phyloP scores from a whole-genome alignment of 1,284 basidiomycete genomes.

The Irpex rosettiformis region DNA sequence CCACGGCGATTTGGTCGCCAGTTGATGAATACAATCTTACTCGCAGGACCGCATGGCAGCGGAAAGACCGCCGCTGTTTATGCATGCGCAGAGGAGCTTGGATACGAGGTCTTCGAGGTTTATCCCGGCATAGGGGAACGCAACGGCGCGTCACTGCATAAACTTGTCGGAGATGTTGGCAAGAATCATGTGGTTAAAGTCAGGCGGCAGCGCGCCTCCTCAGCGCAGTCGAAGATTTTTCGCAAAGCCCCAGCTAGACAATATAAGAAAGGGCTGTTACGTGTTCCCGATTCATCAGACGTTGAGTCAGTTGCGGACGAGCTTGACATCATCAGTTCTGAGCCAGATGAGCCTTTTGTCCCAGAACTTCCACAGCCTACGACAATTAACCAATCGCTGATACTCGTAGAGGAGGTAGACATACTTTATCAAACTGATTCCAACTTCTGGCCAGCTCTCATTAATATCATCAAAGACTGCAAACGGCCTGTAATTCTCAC shows the following conservation, averaged over 20 bases:
- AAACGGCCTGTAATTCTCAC: constrained; percentile 87
- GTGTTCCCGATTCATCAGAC: constrained; percentile 4
- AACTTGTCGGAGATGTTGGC: constrained; percentile 88
- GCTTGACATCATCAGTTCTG: background rate
- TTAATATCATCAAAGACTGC: constrained; percentile 77
- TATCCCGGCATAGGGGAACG: constrained; percentile 93
- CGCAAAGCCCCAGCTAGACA: constrained; percentile 9
- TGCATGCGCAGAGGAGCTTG: constrained; percentile 89
- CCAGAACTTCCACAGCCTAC: background rate
- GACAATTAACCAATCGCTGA: constrained; percentile 66
- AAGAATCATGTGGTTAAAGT: constrained; percentile 81
- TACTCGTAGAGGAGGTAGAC: constrained; percentile 97
- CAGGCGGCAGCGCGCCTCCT: constrained; percentile 20
- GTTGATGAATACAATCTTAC: constrained; percentile 82
- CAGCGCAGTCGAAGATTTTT: background rate
- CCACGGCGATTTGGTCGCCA: constrained; percentile 36
- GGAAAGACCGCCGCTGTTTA: constrained; percentile 95
- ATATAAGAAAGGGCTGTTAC: background rate
- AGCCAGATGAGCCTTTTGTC: constrained; percentile 5
- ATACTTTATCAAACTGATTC: constrained; percentile 87
- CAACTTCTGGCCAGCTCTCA: constrained; percentile 88
- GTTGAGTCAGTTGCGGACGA: background rate
- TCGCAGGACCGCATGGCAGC: constrained; percentile 78
- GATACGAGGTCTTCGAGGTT: constrained; percentile 96
- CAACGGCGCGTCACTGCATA: constrained; percentile 74